Evolutionary conservation across 75 land plant genomes (phyloP), one percentile per base, ranked within the genome.

Genomic region (Isoetes taiwanensis): DNA sequence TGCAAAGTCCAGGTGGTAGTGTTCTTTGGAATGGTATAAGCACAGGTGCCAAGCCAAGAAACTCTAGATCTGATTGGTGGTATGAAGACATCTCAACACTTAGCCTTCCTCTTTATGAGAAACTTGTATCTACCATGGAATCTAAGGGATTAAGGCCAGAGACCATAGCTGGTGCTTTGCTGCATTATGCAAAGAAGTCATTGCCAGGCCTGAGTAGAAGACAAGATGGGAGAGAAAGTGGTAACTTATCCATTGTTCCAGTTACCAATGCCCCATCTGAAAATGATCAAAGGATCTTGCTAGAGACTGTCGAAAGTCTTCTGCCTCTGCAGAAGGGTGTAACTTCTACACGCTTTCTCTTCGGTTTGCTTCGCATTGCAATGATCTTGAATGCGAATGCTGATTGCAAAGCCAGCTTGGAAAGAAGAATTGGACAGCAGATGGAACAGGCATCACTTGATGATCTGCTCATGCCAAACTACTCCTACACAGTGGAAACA

Each of bases 391-490:
- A 61, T 30, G 82, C 78, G 1, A 71, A 77, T 0, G 73, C 67
- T 11, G 52, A 41, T 3, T 70, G 78, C 26, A 40, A 61, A 25
- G 43, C 42, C 23, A 57, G 54, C 12, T 56, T 85, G 62, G 90
- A 85, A 74, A 68, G 32, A 72, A 82, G 64, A 59, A 82, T 82
- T 30, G 90, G 71, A 20, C 41, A 60, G 38, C 78, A 82, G 57
- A 63, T 85, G 41, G 86, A 85, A 34, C 67, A 59, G 41, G 90
- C 86, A 16, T 58, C 72, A 2, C 46, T 85, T 16, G 90, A 85
- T 59, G 86, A 85, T 60, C 65, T 85, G 17, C 61, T 85, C 41
- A 68, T 85, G 12, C 90, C 90, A 25, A 85, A 82, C 59, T 85
- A 82, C 48, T 85, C 90, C 11, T 81, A 82, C 57, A 63, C 66